Conservation (phyloP, 495 filamentous ascomycete genomes). For the Cetradonia linearis region DNA sequence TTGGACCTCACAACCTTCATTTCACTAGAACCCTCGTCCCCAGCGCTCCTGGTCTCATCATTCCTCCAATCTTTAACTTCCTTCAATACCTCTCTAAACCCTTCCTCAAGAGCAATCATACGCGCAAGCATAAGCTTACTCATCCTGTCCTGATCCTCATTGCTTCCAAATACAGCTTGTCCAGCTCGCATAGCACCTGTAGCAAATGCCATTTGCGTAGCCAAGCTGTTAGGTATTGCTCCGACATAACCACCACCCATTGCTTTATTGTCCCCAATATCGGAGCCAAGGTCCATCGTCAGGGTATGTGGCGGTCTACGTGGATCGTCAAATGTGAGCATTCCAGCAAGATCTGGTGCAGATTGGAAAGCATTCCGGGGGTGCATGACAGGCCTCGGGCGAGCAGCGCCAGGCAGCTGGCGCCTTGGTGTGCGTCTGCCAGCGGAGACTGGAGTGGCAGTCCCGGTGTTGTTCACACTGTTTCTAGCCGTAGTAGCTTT, state of each 20-base stretch:
- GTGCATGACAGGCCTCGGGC: constrained; percentile 45
- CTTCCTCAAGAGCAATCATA: constrained; percentile 84
- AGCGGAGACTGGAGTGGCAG: constrained; percentile 33
- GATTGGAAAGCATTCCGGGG: constrained; percentile 42
- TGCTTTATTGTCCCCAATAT: constrained; percentile 59
- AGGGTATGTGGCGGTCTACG: constrained; percentile 41
- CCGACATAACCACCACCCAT: constrained; percentile 42
- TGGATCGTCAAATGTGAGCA: constrained; percentile 33
- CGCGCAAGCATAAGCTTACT: constrained; percentile 76
- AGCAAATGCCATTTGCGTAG: constrained; percentile 67
- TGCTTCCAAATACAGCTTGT: constrained; percentile 28
- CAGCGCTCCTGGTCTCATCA: constrained; percentile 20
- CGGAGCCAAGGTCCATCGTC: constrained; percentile 59
- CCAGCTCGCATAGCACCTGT: constrained; percentile 39
- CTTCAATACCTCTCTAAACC: constrained; percentile 69
- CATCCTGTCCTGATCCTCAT: constrained; percentile 57
- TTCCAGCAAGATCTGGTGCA: constrained; percentile 39
- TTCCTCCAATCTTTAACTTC: constrained; percentile 62
- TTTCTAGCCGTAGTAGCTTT: constrained; percentile 36
- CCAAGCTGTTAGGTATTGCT: constrained; percentile 62
- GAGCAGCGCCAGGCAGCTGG: constrained; percentile 22
- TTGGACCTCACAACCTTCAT: constrained; percentile 6
- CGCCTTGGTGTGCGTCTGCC: constrained; percentile 42
- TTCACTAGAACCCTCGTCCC: constrained; percentile 6
- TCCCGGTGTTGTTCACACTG: constrained; percentile 39